phyloP scores from a whole-genome alignment of 2,329 filamentous ascomycete species.

The Chalaropsis thielavioides region DNA sequence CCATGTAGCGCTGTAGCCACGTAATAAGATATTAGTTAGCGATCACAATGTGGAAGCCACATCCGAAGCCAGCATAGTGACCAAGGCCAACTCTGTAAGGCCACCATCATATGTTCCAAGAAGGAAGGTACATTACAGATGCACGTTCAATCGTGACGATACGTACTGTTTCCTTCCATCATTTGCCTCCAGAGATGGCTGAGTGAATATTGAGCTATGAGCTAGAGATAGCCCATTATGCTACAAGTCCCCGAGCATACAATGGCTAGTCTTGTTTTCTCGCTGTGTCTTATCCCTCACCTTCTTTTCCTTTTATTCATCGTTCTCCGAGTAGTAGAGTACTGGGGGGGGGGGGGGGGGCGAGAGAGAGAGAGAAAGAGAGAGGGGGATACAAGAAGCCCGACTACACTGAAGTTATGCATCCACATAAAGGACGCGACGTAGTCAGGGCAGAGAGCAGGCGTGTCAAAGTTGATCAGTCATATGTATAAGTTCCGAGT shows the following conservation, averaged over 20 bases:
- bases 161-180: background rate
- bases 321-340: background rate
- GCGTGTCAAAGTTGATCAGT: background rate
- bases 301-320: background rate
- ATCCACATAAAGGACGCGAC: background rate
- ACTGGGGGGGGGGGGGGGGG: background rate
- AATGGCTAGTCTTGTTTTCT: background rate
- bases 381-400: background rate
- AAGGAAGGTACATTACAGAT: background rate
- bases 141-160: background rate
- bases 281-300: background rate
- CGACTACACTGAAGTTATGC: background rate
- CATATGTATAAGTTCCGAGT: background rate
- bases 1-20: background rate
- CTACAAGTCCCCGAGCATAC: background rate
- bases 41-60: background rate
- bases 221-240: too few relatives aligned
- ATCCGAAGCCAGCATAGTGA: background rate
- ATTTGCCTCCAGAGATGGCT: too few relatives aligned
- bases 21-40: background rate
- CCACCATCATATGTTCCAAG: background rate
- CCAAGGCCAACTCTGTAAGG: background rate
- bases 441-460: background rate
- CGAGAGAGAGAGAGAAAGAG: too few relatives aligned
- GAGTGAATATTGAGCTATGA: too few relatives aligned